A percentile compares a stretch with the other conserved stretches of the same genome.
These are phyloP conservation scores for Acmispon strigosus DNA, from an alignment of 306 rosid species.

Conservation along the genomic window DNA sequence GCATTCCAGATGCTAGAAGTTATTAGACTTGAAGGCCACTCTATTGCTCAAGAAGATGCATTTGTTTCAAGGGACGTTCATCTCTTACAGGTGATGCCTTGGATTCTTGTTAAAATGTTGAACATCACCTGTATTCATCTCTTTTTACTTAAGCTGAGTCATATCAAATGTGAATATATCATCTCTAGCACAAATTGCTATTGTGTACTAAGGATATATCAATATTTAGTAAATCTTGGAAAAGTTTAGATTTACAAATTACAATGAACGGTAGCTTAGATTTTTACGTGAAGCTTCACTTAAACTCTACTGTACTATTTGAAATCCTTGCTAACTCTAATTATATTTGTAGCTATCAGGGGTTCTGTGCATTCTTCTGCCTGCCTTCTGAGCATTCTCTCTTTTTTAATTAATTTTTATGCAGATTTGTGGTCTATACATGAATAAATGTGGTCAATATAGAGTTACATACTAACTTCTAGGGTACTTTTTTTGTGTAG, in stretches of 20 bases:
- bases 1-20: conserved; percentile 78
- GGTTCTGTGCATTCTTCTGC: background rate
- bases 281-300: background rate
- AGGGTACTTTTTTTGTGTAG: conserved; percentile 28
- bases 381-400: background rate
- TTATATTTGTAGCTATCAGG: background rate
- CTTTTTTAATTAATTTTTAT: background rate
- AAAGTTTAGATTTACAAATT: background rate
- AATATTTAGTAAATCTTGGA: background rate
- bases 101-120: background rate
- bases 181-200: background rate
- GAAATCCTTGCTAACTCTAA: background rate
- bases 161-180: background rate
- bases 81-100: conserved; percentile 75
- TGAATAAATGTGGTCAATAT: background rate
- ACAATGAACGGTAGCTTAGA: no score
- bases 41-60: conserved; percentile 80
- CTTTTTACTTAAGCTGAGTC: background rate
- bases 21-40: conserved; percentile 91
- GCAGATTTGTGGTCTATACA: background rate
- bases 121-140: background rate
- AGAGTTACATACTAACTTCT: background rate
- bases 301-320: background rate
- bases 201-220: background rate
- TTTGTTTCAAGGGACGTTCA: conserved; percentile 87